These are phyloP conservation scores for Daldinia grandis DNA, from an alignment of 495 filamentous ascomycete species.

Conservation along the genomic window DNA sequence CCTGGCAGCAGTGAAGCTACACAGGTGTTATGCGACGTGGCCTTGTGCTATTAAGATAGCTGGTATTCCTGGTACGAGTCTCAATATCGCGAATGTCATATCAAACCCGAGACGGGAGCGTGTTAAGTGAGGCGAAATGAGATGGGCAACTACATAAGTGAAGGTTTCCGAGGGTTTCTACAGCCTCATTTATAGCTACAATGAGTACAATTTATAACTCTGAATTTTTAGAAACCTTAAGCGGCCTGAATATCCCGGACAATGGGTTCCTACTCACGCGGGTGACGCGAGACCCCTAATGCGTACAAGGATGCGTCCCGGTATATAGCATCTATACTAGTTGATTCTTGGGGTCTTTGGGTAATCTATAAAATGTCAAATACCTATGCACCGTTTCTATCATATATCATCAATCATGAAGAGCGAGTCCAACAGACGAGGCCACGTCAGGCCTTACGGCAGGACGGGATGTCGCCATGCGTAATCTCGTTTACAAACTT, in stretches of 20 bases:
- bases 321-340: neutral
- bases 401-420: constrained; percentile 4
- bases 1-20: neutral
- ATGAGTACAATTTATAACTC: neutral
- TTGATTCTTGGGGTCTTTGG: neutral
- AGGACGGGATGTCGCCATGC: constrained; percentile 72
- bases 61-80: neutral
- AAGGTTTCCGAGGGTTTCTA: neutral
- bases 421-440: neutral
- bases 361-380: neutral
- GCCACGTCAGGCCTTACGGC: constrained; percentile 33
- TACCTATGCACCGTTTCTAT: neutral
- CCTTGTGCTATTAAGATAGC: too few species aligned
- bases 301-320: neutral
- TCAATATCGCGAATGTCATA: neutral
- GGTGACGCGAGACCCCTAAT: neutral
- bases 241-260: neutral
- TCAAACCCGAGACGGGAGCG: neutral
- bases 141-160: neutral
- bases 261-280: neutral
- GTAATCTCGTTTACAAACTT: constrained; percentile 77
- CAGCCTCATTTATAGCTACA: neutral
- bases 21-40: neutral
- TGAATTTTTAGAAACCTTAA: neutral
- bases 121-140: neutral